Evolutionary conservation across 192 early-diverging fungal species (phyloP).

Genomic region (Umbelopsis sp.): DNA sequence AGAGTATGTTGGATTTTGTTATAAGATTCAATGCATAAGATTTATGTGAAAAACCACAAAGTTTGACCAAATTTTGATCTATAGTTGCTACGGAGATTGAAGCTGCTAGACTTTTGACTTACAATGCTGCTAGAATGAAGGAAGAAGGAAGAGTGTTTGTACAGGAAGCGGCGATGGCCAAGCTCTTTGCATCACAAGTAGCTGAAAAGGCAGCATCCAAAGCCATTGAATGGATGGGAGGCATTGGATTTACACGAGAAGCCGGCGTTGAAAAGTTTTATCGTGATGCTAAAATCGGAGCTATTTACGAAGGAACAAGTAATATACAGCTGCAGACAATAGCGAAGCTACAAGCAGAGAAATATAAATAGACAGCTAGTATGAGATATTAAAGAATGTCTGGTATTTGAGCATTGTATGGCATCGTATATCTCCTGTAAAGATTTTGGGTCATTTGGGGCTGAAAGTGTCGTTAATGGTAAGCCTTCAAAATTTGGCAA

Average conservation of each 20-base stretch:
- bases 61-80: background rate
- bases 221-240: conserved; percentile 97
- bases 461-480: background rate
- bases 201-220: conserved; percentile 83
- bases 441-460: too few species aligned
- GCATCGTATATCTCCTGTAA: too few species aligned
- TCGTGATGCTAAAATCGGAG: conserved; percentile 95
- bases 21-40: too few species aligned
- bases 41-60: background rate
- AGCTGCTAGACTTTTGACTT: conserved; percentile 91
- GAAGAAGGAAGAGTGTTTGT: conserved; percentile 90
- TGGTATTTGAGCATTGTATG: too few species aligned
- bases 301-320: conserved; percentile 93
- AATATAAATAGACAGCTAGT: conserved; percentile 33
- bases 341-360: conserved; percentile 48
- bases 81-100: conserved; percentile 89
- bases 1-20: conserved; percentile 28
- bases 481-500: conserved; percentile 43
- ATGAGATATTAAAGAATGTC: too few species aligned
- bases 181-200: conserved; percentile 92
- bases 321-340: conserved; percentile 98
- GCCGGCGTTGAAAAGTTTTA: conserved; percentile 88
- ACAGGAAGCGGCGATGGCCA: conserved; percentile 97
- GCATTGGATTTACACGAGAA: conserved; percentile 93
- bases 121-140: conserved; percentile 96